Percentiles rank a stretch among this genome's conserved stretches.
Evolutionary conservation across 805 yeast species (phyloP).

Genomic region (Candida glaebosa): DNA sequence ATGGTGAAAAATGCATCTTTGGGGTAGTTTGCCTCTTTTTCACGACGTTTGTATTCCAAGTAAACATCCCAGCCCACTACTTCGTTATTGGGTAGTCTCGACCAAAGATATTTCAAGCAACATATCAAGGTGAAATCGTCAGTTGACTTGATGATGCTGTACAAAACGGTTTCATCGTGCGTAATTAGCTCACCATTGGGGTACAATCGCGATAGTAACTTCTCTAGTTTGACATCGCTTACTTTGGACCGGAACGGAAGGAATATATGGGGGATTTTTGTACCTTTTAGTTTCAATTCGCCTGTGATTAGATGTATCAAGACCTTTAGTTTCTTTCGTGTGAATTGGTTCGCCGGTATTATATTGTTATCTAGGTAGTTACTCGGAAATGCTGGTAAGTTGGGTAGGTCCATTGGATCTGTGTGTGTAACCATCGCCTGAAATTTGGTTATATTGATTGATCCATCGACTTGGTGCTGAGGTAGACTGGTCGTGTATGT

Average conservation of each 20-base stretch:
- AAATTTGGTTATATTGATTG: too few species aligned
- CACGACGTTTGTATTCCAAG: constrained; percentile 61
- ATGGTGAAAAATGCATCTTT: constrained; percentile 70
- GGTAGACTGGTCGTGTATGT: not conserved
- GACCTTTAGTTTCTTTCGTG: constrained; percentile 63
- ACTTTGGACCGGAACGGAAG: constrained; percentile 75
- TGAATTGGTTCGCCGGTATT: constrained; percentile 37
- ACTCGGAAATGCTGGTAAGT: constrained; percentile 14
- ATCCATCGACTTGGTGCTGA: not conserved
- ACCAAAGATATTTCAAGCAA: constrained; percentile 81
- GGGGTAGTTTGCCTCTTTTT: constrained; percentile 63
- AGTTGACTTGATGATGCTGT: constrained; percentile 39
- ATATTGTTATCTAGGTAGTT: constrained; percentile 1
- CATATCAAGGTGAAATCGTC: constrained; percentile 73
- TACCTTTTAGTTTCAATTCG: constrained; percentile 65
- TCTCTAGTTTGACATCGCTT: constrained; percentile 56
- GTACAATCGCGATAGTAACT: constrained; percentile 54
- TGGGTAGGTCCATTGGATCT: constrained; percentile 17
- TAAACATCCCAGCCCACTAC: constrained; percentile 86
- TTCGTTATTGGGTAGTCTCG: constrained; percentile 74
- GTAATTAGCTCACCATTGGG: constrained; percentile 50
- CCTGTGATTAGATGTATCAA: constrained; percentile 68
- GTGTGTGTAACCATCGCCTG: constrained; percentile 11
- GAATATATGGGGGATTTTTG: constrained; percentile 68
- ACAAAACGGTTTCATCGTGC: constrained; percentile 33